Conservation (phyloP, 176 grass and related monocot genomes). For the Eragrostis nindensis region DNA sequence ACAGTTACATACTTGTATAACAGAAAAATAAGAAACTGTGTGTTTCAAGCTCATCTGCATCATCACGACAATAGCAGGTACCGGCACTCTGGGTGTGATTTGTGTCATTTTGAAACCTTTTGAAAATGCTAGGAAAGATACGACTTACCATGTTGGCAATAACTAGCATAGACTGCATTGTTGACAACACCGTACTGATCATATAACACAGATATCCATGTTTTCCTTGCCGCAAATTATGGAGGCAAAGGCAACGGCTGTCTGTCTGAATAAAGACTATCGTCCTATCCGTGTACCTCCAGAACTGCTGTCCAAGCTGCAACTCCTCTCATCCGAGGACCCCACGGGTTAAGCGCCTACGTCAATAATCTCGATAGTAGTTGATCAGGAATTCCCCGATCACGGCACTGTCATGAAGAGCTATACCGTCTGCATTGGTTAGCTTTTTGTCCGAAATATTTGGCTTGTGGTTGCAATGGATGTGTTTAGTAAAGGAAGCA, state of each 20-base stretch:
- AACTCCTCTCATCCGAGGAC: slow-evolving; percentile 46
- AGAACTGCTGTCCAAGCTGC: slow-evolving; percentile 65
- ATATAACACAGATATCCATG: background rate
- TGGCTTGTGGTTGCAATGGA: background rate
- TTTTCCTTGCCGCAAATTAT: slow-evolving; percentile 65
- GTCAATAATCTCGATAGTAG: background rate
- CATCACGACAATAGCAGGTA: background rate
- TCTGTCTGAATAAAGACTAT: slow-evolving; percentile 74
- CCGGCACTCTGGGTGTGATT: background rate
- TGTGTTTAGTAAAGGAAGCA: background rate
- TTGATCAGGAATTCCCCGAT: background rate
- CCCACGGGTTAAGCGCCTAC: background rate
- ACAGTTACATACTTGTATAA: background rate
- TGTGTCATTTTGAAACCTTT: too few relatives aligned
- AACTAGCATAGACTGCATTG: slow-evolving; percentile 87
- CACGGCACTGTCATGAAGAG: background rate
- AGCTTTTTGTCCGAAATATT: background rate
- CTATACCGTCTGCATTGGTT: background rate
- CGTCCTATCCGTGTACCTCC: slow-evolving; percentile 68
- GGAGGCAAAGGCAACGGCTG: slow-evolving; percentile 67
- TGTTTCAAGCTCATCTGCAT: background rate
- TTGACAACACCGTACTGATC: slow-evolving; percentile 95
- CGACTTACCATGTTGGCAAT: slow-evolving; percentile 87
- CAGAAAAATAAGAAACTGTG: background rate
- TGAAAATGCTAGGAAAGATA: background rate